Percentiles rank a stretch among this genome's conserved stretches.
phyloP scores from a whole-genome alignment of 2,329 filamentous ascomycete species.

The Cephalotrichum gorgonifer region DNA sequence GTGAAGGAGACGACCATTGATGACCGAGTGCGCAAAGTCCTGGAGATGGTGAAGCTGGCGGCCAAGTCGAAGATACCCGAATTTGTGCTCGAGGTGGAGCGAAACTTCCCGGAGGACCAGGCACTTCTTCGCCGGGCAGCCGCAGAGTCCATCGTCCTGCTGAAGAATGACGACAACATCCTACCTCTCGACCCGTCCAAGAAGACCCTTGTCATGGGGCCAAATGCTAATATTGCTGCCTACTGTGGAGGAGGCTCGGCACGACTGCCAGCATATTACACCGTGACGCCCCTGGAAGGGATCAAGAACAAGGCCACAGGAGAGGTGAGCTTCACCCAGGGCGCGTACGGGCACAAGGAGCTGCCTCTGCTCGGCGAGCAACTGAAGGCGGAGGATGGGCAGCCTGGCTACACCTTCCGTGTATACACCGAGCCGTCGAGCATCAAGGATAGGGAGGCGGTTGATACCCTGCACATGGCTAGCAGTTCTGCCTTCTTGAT shows the following conservation, averaged over 20 bases:
- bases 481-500: constrained; percentile 39
- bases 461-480: constrained; percentile 37
- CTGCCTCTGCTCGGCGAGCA: constrained; percentile 46
- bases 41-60: constrained; percentile 49
- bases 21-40: constrained; percentile 44
- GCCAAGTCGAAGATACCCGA: constrained; percentile 43
- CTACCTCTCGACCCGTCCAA: constrained; percentile 55
- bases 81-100: constrained; percentile 39
- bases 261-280: constrained; percentile 49
- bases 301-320: constrained; percentile 44
- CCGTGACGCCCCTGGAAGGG: constrained; percentile 62
- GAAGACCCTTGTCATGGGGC: constrained; percentile 45
- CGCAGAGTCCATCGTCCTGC: constrained; percentile 59
- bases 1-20: constrained; percentile 44
- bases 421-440: constrained; percentile 50
- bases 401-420: constrained; percentile 49
- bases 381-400: constrained; percentile 39
- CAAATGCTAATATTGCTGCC: constrained; percentile 44
- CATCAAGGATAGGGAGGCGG: constrained; percentile 30
- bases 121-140: constrained; percentile 55
- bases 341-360: constrained; percentile 54
- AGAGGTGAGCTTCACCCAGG: constrained; percentile 41
- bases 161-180: constrained; percentile 59
- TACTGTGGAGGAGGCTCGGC: constrained; percentile 59
- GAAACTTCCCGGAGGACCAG: constrained; percentile 51